Conservation (phyloP, 2,329 filamentous ascomycete genomes). For the Xylaria sp. region DNA sequence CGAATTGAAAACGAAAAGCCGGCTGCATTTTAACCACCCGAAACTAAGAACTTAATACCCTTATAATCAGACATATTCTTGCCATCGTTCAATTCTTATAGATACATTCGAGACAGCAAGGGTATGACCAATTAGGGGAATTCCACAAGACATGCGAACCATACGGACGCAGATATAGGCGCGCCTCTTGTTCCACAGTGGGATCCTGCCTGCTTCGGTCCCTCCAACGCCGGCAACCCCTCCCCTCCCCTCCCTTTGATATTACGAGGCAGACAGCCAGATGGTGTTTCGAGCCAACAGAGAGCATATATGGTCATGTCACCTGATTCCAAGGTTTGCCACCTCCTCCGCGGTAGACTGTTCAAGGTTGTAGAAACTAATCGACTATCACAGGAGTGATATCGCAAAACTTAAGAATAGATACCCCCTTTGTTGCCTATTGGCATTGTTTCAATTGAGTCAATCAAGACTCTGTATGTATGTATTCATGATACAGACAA, state of each 20-base stretch:
- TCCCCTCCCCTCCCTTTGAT: not conserved
- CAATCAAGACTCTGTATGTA: not conserved
- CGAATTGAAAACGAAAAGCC: constrained; percentile 51
- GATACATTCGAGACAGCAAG: not conserved
- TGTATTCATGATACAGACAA: constrained; percentile 2
- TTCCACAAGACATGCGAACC: not conserved
- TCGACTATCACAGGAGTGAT: constrained; percentile 13
- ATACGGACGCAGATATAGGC: not conserved
- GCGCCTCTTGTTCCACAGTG: not conserved
- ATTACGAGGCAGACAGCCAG: not conserved
- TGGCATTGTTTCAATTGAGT: constrained; percentile 8
- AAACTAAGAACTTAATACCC: not conserved
- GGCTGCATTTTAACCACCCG: not conserved
- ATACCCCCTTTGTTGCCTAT: constrained; percentile 23
- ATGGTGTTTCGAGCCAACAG: constrained; percentile 4
- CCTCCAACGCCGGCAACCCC: no score
- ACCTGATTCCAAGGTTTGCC: constrained; percentile 24
- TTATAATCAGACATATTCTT: not conserved
- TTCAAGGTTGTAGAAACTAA: constrained; percentile 13
- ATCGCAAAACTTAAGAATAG: constrained; percentile 19
- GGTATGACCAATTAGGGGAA: not conserved
- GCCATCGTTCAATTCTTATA: not conserved
- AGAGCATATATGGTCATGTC: constrained; percentile 20
- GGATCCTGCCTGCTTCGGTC: not conserved
- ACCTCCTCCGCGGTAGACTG: constrained; percentile 4